Base-by-base conservation (phyloP, 106 monocot species). In the Dendrobium chrysotoxum region DNA sequence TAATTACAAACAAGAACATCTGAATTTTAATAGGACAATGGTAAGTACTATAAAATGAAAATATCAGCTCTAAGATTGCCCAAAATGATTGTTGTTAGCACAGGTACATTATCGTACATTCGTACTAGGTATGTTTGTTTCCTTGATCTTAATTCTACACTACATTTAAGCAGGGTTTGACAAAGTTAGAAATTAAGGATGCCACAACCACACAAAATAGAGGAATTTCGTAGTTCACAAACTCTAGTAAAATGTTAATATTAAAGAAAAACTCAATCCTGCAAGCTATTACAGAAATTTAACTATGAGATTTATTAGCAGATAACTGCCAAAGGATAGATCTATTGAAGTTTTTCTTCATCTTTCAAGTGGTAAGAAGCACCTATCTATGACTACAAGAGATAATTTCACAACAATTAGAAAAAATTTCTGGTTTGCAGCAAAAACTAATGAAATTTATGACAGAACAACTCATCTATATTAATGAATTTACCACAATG, bases 111-210 rank as follows among this genome's bases (percentile, higher is more conserved):
- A 68, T 68, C 20, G 31, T 68, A 68, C n/a, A n/a, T n/a, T n/a
- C n/a, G n/a, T n/a, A n/a, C n/a, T n/a, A n/a, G n/a, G n/a, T n/a
- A 35, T 35, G 35, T 3, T 15, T 70, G 31, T 70, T 70, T 70
- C 30, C 70, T 35, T 65, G 57, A 65, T 25, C 26, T 65, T 31
- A 70, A 31, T 70, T 12, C 30, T 70, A 70, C 4, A 70, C 25
- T 70, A 70, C 13, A 21, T 35, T 70, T 28, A 31, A 35, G 70
- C 2, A 28, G 23, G n/a, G 6, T 35, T 70, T 70, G 15, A 28
- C 70, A 70, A 70, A 70, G 35, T 10, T 70, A 70, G 10, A 35
- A 70, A 70, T 70, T 31, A 70, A 50, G 35, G 70, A 70, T 70
- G 70, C 70, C 11, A 70, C 28, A 70, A 70, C 0, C 12, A 70